Evolutionary conservation across 2,329 filamentous ascomycete genomes (phyloP).

Genomic region (Penicillium sp.): DNA sequence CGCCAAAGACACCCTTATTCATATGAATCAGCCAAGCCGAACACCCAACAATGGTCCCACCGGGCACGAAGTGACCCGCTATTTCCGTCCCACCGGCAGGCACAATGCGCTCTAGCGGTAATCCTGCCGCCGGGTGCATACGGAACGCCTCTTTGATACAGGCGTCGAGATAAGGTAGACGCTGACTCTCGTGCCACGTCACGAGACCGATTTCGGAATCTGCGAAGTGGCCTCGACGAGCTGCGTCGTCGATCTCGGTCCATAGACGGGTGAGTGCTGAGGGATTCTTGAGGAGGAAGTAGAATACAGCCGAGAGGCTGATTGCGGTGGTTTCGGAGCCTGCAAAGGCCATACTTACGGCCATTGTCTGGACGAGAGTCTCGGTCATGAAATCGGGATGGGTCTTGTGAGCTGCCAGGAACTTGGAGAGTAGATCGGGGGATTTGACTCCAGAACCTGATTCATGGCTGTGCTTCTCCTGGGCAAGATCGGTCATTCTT

Average conservation of each 20-base stretch:
- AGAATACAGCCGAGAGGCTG: constrained; percentile 29
- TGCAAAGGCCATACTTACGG: constrained; percentile 28
- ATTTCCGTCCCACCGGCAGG: constrained; percentile 20
- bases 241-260: constrained; percentile 36
- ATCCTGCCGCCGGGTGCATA: constrained; percentile 22
- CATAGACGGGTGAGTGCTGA: constrained; percentile 2
- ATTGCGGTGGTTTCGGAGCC: constrained; percentile 36
- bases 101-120: constrained; percentile 23
- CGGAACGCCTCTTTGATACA: constrained; percentile 27
- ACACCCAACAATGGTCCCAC: constrained; percentile 29
- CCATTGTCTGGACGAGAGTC: constrained; percentile 23
- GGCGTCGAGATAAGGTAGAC: constrained; percentile 28
- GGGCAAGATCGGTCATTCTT: constrained; percentile 10
- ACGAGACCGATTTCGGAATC: constrained; percentile 13
- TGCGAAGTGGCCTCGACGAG: constrained; percentile 37
- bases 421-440: constrained; percentile 31
- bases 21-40: constrained; percentile 32
- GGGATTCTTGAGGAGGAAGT: constrained; percentile 27
- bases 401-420: constrained; percentile 25
- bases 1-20: constrained; percentile 18
- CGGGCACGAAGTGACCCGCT: constrained; percentile 17
- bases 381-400: constrained; percentile 25
- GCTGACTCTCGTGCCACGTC: constrained; percentile 24
- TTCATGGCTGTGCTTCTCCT: constrained; percentile 2
- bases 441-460: constrained; percentile 11